A percentile compares a stretch with the other conserved stretches of the same genome.
Evolutionary conservation across 2,329 filamentous ascomycete genomes (phyloP).

Genomic region (Nemania serpens): DNA sequence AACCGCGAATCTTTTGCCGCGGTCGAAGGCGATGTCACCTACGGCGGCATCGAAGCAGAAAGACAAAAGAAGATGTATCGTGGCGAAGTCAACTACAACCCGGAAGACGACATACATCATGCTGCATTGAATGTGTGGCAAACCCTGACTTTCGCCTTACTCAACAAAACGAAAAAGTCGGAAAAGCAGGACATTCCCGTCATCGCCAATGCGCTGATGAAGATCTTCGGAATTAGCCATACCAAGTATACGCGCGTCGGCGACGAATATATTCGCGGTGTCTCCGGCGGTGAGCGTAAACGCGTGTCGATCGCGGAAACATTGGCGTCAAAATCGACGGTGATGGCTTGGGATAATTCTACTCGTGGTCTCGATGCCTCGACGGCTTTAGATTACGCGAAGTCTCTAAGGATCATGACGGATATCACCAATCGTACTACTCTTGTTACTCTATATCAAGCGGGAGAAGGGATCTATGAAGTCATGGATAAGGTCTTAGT

Average conservation of each 20-base stretch:
- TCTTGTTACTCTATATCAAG: constrained; percentile 50
- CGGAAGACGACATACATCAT: constrained; percentile 77
- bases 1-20: constrained; percentile 67
- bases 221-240: constrained; percentile 79
- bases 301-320: constrained; percentile 81
- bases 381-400: constrained; percentile 78
- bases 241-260: constrained; percentile 76
- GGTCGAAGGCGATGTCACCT: constrained; percentile 71
- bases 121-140: constrained; percentile 77
- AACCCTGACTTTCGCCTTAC: constrained; percentile 74
- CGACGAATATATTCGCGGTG: constrained; percentile 72
- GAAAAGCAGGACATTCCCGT: constrained; percentile 67
- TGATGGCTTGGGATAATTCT: constrained; percentile 80
- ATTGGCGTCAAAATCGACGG: constrained; percentile 71
- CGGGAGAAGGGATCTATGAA: constrained; percentile 50
- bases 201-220: constrained; percentile 71
- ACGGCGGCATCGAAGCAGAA: constrained; percentile 71
- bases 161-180: constrained; percentile 74
- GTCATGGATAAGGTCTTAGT: constrained; percentile 80
- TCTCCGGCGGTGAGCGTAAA: constrained; percentile 81
- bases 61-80: constrained; percentile 71
- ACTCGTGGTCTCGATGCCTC: constrained; percentile 80
- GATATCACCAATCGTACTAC: constrained; percentile 69
- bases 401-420: constrained; percentile 72
- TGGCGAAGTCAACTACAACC: constrained; percentile 79